phyloP scores from a whole-genome alignment of 1,284 basidiomycete genomes.

The Coniophora puteana region DNA sequence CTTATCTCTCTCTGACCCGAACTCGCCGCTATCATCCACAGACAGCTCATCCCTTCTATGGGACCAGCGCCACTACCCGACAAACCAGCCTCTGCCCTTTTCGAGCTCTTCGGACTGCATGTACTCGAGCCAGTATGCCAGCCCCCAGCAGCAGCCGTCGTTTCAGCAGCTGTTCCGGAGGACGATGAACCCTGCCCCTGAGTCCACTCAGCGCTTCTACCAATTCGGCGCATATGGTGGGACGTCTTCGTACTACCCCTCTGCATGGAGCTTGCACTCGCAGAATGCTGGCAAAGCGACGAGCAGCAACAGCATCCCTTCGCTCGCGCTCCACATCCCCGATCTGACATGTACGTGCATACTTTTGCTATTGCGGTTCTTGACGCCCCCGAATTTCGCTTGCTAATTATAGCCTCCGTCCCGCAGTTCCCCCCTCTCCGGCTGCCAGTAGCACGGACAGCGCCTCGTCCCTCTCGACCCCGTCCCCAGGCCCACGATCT shows the following conservation, averaged over 20 bases:
- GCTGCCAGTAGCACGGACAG: conserved; percentile 37
- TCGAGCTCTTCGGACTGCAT: no score
- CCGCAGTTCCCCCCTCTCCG: conserved; percentile 38
- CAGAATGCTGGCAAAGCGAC: no score
- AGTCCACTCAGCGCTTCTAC: no score
- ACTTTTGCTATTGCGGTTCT: no score
- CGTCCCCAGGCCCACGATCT: conserved; percentile 22
- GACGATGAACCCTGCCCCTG: no score
- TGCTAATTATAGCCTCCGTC: conserved; percentile 9
- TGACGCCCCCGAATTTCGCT: background rate
- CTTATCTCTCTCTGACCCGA: background rate
- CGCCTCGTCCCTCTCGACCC: conserved; percentile 19
- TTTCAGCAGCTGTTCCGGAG: no score
- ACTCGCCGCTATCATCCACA: background rate
- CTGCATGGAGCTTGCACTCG: no score
- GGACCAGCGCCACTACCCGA: background rate
- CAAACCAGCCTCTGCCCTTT: background rate
- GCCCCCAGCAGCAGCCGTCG: no score
- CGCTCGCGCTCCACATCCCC: background rate
- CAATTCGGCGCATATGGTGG: no score
- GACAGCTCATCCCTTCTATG: background rate
- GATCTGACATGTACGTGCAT: conserved; percentile 6
- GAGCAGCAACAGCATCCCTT: no score
- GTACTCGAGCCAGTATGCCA: no score
- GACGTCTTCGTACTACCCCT: no score